Conservation (phyloP, 768 basidiomycete genomes). For the Collybia mongolica region DNA sequence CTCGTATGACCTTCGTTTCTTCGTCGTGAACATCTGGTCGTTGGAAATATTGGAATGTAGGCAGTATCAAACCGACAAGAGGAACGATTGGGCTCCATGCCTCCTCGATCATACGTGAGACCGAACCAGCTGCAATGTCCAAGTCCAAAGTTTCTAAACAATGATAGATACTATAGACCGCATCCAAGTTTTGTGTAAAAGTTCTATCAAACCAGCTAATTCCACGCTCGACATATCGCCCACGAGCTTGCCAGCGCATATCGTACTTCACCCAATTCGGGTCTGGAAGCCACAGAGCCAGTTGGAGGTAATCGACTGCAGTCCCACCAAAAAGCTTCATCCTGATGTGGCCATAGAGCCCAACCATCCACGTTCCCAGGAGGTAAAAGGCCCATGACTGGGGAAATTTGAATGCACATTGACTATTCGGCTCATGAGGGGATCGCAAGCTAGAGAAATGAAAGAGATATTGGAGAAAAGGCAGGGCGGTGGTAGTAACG, state of each 20-base stretch:
- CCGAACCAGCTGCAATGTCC: conserved; percentile 13
- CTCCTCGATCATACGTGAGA: conserved; percentile 16
- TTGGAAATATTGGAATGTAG: background rate
- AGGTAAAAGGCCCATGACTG: conserved; percentile 12
- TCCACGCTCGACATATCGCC: conserved; percentile 15
- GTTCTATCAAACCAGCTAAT: conserved; percentile 18
- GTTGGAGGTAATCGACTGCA: conserved; percentile 6
- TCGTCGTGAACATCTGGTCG: conserved; percentile 1
- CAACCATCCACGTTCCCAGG: background rate
- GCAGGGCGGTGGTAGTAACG: conserved; percentile 7
- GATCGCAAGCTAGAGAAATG: background rate
- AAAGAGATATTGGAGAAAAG: conserved; percentile 9
- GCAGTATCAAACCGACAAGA: conserved; percentile 2
- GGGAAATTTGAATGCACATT: conserved; percentile 12
- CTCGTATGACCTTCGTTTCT: background rate
- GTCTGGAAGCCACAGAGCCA: conserved; percentile 16
- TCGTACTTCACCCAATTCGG: conserved; percentile 21
- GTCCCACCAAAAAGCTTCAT: background rate
- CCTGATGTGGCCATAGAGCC: background rate
- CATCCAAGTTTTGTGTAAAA: conserved; percentile 14
- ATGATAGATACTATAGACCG: conserved; percentile 15
- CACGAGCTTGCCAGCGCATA: conserved; percentile 17
- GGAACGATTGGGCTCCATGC: conserved; percentile 17
- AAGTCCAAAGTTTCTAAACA: conserved; percentile 16
- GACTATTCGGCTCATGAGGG: background rate